Evolutionary conservation across 2,329 filamentous ascomycete genomes (phyloP).

Genomic region (Alternaria incomplexa): DNA sequence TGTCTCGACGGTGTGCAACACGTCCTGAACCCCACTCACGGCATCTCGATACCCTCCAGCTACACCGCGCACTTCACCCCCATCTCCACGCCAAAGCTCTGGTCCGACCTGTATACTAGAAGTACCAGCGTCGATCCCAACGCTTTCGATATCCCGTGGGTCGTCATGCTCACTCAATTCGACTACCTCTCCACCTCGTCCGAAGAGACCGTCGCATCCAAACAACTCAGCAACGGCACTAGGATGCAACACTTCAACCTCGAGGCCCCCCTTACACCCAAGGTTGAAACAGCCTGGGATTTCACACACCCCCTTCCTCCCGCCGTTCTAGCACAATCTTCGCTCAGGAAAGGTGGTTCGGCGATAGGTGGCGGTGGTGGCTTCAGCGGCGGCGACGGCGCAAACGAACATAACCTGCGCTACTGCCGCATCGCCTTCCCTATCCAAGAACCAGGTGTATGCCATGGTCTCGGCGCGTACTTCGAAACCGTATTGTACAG

Average conservation of each 20-base stretch:
- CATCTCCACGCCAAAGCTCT: conserved; percentile 83
- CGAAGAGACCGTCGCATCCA: conserved; percentile 49
- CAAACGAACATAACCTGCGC: conserved; percentile 91
- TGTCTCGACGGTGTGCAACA: conserved; percentile 95
- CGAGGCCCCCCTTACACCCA: conserved; percentile 41
- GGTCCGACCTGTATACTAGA: conserved; percentile 77
- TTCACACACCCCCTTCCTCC: conserved; percentile 77
- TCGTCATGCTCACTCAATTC: conserved; percentile 88
- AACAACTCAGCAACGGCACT: conserved; percentile 55
- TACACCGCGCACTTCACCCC: conserved; percentile 96
- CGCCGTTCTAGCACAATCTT: conserved; percentile 62
- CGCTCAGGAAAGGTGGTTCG: conserved; percentile 66
- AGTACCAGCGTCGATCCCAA: conserved; percentile 64
- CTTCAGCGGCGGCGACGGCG: conserved; percentile 76
- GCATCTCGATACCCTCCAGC: conserved; percentile 90
- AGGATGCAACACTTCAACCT: conserved; percentile 43
- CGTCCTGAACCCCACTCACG: conserved; percentile 78
- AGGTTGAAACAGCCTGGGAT: conserved; percentile 80
- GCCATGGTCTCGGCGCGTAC: conserved; percentile 91
- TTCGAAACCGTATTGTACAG: conserved; percentile 95
- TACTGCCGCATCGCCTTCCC: conserved; percentile 79
- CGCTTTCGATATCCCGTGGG: conserved; percentile 90
- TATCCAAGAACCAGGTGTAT: conserved; percentile 77
- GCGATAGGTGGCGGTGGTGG: conserved; percentile 73
- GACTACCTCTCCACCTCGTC: conserved; percentile 75